Evolutionary conservation across 75 land plant genomes (phyloP), one percentile per base, ranked within the genome.

Genomic region (Picea glauca): DNA sequence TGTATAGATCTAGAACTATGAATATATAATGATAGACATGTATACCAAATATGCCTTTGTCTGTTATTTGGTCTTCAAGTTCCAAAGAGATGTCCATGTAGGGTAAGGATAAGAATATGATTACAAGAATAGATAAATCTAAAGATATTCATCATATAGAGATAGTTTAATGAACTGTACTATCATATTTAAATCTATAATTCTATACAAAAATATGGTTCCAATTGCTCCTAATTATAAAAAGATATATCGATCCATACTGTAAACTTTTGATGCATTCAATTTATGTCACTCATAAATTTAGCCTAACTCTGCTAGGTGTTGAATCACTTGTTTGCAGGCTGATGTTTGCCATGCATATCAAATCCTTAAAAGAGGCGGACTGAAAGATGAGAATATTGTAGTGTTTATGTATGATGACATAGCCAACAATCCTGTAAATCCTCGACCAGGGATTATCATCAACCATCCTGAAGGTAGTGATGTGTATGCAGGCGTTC

Each of bases 341-440:
- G 90, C 98, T 59, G 98, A 94, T 88, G 81, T 92, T 32, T 94
- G 95, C 67, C 98, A 94, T 86, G 98, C 98, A 35, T 94, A 94
- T 78, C 98, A 94, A 89, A 77, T 92, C 70, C 65, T 94, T 89
- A 86, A 77, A 46, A 92, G 81, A 62, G 90, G 92, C 54, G 98
- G 98, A 1, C 77, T 94, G 58, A 94, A 91, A 79, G 98, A 94
- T 33, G 95, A 94, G 77, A 92, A 94, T 68, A 94, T 94, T 35
- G 84, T 94, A 60, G 95, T 94, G 30, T 90, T 94, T 78, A 94
- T 94, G 98, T 92, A 86, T 54, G 98, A 94, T 84, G 98, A 94
- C 77, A 94, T 94, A 77, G 95, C 98, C 40, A 76, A 83, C 40
- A 87, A 88, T 75, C 62, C 68, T 30, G 86, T 80, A 33, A 94